Evolutionary conservation across 345 rosid genomes (phyloP).

Genomic region (Zanthoxylum bungeanum): DNA sequence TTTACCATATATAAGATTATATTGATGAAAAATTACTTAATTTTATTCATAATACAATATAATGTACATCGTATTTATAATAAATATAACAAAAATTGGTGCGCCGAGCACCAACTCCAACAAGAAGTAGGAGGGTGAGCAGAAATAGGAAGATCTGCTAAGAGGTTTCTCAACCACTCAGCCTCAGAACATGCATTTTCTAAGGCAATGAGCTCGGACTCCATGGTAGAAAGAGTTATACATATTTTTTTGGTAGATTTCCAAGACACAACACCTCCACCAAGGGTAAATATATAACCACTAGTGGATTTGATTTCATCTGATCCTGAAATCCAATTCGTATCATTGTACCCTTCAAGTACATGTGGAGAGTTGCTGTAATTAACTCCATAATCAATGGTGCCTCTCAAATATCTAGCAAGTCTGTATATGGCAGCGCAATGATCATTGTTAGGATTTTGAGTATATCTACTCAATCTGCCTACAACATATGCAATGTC

Average conservation of each 20-base stretch:
- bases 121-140: not conserved
- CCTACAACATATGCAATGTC: not conserved
- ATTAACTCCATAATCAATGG: not conserved
- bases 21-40: too few species aligned
- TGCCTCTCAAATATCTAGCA: not conserved
- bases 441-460: not conserved
- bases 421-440: not conserved
- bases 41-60: too few species aligned
- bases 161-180: not conserved
- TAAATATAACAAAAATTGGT: too few species aligned
- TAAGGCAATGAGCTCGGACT: not conserved
- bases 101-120: too few species aligned
- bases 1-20: too few species aligned
- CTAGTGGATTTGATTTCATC: not conserved
- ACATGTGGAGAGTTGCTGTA: accelerated
- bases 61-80: too few species aligned
- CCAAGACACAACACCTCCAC: accelerated
- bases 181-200: not conserved
- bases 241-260: not conserved
- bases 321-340: not conserved
- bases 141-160: not conserved
- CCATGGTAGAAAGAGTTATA: not conserved
- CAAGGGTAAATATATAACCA: not conserved
- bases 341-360: not conserved
- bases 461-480: not conserved